A percentile compares a stretch with the other conserved stretches of the same genome.
These are phyloP conservation scores for Trichoderma koningiopsis DNA, from an alignment of 2,329 filamentous ascomycete species.

Conservation along the genomic window DNA sequence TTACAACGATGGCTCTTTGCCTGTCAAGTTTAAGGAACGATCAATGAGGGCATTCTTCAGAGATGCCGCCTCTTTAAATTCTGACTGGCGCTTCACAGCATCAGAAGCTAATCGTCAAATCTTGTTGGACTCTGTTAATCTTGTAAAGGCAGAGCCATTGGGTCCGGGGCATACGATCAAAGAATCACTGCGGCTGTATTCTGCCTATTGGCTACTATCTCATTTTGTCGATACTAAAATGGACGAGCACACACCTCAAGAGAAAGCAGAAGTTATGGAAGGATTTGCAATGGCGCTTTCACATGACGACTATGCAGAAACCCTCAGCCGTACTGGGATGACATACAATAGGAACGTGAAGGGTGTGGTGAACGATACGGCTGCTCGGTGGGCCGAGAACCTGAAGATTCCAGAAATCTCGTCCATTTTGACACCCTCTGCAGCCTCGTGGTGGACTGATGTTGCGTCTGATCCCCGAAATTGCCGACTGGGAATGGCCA, in stretches of 20 bases:
- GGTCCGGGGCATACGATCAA: neutral
- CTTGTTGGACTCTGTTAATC: conserved; percentile 28
- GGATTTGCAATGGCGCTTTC: conserved; percentile 28
- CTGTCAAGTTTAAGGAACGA: conserved; percentile 36
- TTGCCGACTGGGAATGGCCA: conserved; percentile 28
- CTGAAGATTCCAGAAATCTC: conserved; percentile 21
- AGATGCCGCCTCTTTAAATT: conserved; percentile 17
- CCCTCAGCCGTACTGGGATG: conserved; percentile 26
- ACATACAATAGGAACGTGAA: neutral
- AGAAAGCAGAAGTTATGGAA: conserved; percentile 33
- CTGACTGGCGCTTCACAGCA: conserved; percentile 18
- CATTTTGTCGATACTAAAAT: conserved; percentile 29
- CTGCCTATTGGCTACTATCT: conserved; percentile 25
- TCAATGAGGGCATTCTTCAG: conserved; percentile 37
- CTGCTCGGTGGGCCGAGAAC: conserved; percentile 29
- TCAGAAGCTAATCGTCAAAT: conserved; percentile 35
- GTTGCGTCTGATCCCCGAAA: conserved; percentile 28
- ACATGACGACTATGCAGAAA: conserved; percentile 26
- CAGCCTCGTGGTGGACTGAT: conserved; percentile 30
- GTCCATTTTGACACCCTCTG: conserved; percentile 22
- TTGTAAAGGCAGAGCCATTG: conserved; percentile 23
- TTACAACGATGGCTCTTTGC: conserved; percentile 34
- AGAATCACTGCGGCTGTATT: conserved; percentile 24
- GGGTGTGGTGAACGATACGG: conserved; percentile 20
- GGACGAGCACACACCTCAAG: conserved; percentile 25